Evolutionary conservation across 164 flowering plant species (phyloP).

Genomic region (grape (Vitis vinifera)): DNA sequence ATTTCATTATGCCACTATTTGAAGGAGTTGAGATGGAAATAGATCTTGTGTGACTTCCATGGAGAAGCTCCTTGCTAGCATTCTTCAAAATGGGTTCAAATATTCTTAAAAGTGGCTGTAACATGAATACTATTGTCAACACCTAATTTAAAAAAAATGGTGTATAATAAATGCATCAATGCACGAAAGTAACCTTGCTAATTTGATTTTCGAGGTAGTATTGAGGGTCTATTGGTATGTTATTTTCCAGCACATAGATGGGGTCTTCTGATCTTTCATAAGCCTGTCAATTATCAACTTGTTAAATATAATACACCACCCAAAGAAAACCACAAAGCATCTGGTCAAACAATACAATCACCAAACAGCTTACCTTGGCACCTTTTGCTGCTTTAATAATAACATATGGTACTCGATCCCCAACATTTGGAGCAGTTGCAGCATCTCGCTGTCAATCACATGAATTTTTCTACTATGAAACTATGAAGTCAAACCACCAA

Average conservation of each 20-base stretch:
- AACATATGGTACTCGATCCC: constrained; percentile 99
- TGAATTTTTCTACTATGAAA: not conserved
- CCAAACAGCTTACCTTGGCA: constrained; percentile 74
- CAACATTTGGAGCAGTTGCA: constrained; percentile 99
- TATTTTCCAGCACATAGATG: constrained; percentile 91
- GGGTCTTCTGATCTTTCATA: constrained; percentile 98
- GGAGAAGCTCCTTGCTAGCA: constrained; percentile 91
- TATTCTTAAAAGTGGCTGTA: constrained; percentile 88
- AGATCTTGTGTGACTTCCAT: constrained; percentile 91
- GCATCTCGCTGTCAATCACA: constrained; percentile 81
- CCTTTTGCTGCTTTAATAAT: constrained; percentile 95
- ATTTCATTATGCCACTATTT: constrained; percentile 90
- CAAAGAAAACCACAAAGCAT: not conserved
- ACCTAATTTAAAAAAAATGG: not conserved
- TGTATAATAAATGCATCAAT: not conserved
- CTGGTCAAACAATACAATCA: not conserved
- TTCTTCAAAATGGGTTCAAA: constrained; percentile 96
- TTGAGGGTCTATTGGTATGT: constrained; percentile 92
- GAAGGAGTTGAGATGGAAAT: constrained; percentile 95
- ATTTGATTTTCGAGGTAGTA: constrained; percentile 96
- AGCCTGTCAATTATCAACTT: constrained; percentile 57
- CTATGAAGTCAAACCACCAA: too few relatives aligned
- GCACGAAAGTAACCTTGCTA: constrained; percentile 61
- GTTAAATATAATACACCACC: constrained; percentile 5
- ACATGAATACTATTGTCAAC: constrained; percentile 9